phyloP scores from a whole-genome alignment of 805 yeast genomes.

The Ogataea ramenticola region DNA sequence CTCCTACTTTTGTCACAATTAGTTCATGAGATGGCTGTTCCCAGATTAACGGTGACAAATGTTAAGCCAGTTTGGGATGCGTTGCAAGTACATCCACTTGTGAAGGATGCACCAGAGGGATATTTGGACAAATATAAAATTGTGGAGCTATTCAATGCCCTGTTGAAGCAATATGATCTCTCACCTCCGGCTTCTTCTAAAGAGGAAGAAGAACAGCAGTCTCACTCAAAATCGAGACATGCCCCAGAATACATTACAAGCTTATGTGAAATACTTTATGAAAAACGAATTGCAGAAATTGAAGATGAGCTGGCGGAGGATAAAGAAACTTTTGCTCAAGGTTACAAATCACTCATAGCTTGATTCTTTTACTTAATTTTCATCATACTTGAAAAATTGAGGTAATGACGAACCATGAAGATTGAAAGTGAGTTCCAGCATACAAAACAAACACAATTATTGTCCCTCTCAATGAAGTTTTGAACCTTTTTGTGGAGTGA shows the following conservation, averaged over 20 bases:
- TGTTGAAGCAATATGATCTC: conserved; percentile 11
- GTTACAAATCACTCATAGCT: background rate
- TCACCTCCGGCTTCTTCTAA: conserved; percentile 3
- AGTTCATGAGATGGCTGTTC: conserved; percentile 15
- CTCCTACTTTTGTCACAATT: conserved; percentile 24
- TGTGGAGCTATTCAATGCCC: conserved; percentile 10
- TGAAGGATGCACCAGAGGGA: conserved; percentile 5
- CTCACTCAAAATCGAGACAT: conserved; percentile 5
- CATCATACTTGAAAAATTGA: too few species aligned
- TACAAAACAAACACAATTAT: too few species aligned
- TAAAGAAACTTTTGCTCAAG: conserved; percentile 8
- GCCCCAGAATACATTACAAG: conserved; percentile 14
- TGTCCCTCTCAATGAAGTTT: too few species aligned
- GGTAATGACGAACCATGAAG: too few species aligned
- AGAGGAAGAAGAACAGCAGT: background rate
- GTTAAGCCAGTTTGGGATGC: conserved; percentile 7
- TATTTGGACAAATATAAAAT: conserved; percentile 11
- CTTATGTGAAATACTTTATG: conserved; percentile 17
- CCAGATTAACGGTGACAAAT: conserved; percentile 7
- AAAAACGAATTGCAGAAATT: conserved; percentile 14
- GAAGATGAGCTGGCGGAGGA: conserved; percentile 9
- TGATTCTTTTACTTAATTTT: too few species aligned
- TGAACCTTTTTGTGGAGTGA: too few species aligned
- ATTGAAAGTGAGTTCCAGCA: too few species aligned
- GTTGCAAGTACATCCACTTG: conserved; percentile 19